phyloP scores from a whole-genome alignment of 805 yeast species.

The Candida maltosa region DNA sequence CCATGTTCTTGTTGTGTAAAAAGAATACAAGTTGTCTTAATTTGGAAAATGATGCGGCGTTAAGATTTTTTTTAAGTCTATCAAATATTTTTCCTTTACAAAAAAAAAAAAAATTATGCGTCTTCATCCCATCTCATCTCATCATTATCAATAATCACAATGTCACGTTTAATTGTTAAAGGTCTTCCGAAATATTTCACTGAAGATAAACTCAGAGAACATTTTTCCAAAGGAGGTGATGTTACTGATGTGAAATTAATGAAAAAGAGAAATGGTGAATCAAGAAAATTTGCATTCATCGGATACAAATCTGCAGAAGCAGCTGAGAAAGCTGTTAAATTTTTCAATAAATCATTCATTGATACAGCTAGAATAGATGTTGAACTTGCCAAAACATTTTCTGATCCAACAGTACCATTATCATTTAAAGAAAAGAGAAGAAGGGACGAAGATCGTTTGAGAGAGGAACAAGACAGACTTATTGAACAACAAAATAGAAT shows the following conservation, averaged over 20 bases:
- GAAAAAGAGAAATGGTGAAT: constrained; percentile 77
- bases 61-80: no score
- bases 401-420: constrained; percentile 77
- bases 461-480: constrained; percentile 41
- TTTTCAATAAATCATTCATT: constrained; percentile 73
- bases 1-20: constrained; percentile 5
- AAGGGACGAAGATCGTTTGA: constrained; percentile 43
- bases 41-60: no score
- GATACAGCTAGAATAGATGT: constrained; percentile 82
- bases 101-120: no score
- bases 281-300: constrained; percentile 89
- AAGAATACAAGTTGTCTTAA: no score
- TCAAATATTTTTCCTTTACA: no score
- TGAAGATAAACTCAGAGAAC: constrained; percentile 68
- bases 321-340: constrained; percentile 75
- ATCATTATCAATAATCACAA: constrained; percentile 15
- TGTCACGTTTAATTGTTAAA: constrained; percentile 90
- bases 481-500: constrained; percentile 33
- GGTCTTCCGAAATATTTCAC: constrained; percentile 77
- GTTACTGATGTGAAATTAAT: constrained; percentile 88
- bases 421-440: constrained; percentile 43
- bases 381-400: constrained; percentile 76
- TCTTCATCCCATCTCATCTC: constrained; percentile 2
- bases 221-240: constrained; percentile 57
- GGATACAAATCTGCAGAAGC: constrained; percentile 75